Evolutionary conservation across 2,329 filamentous ascomycete genomes (phyloP), one percentile per base, ranked within the genome.

Genomic region (Diaporthe sp.): DNA sequence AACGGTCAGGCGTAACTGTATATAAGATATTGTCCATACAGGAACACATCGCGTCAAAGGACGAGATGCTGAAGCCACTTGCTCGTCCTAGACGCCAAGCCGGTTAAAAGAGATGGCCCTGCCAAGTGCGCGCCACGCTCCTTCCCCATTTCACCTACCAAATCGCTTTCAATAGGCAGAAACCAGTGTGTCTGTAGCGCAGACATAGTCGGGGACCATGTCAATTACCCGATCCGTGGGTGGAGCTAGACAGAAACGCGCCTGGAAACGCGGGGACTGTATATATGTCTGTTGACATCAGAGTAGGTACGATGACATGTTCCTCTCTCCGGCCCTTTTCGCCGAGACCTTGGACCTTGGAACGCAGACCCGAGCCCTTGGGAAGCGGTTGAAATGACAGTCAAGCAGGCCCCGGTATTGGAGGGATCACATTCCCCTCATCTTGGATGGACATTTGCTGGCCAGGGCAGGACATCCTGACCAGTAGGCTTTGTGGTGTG

Each of bases 81-180:
- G 13, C 22, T 51, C 42, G 4, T 12, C 28, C 31, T 68, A 5
- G 44, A n/a, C 44, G 62, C 62, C 61, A 51, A 67, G 61, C 61
- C 61, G 61, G 61, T 51, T 67, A 67, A 67, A 51, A 67, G 42
- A n/a, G 17, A 15, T 13, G 19, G 44, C 28, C 44, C 61, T 51
- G 61, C 61, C 61, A 51, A 34, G 37, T 31, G 2, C 28, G n/a
- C 37, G 59, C 59, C 44, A 22, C 19, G 61, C 61, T 28, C 17
- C 51, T 37, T 17, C 4, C 17, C 44, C 12, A 15, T 67, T 67
- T n/a, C 53, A 34, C 28, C 28, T 34, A 1, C 61, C 61, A 8
- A 34, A 19, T 49, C 17, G 25, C 61, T 37, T 49, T 67, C 44
- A 67, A 51, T 34, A 37, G 61, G 61, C 42, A 67, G 42, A 51